Evolutionary conservation across 495 filamentous ascomycete genomes (phyloP), one percentile per base, ranked within the genome.

Genomic region (Aspergillus heteromorphus): DNA sequence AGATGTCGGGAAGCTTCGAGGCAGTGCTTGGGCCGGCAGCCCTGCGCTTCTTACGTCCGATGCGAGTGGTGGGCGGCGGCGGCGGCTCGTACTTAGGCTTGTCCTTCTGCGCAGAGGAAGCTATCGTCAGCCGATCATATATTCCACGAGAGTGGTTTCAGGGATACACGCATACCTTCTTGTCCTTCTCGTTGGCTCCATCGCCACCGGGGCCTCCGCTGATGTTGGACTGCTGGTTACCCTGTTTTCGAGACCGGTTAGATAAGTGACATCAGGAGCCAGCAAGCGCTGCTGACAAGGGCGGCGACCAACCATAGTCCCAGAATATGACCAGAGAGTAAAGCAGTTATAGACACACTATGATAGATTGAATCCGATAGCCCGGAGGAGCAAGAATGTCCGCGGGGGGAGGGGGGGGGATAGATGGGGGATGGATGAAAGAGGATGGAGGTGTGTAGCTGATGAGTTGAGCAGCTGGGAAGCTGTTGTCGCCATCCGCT

Each of bases 1-100:
- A 95, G 58, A 99, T 87, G 49, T 87, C 83, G 38, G 93, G 93
- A 6, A 99, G 85, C 73, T 99, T 99, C 19, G 91, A 87, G 9
- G 93, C 87, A 36, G 93, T 91, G 71, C 90, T 96, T 52, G 91
- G 89, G 48, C 93, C 95, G 54, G 87, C 91, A 31, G 82, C 83
- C 82, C 86, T 93, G 75, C 91, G 91, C 83, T 97, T 97, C 85
- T 91, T 95, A 59, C 92, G 87, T n/a, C 93, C 93, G 68, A 99
- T 87, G 66, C 93, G 91, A 54, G 93, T 97, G 30, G 93, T 98
- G 40, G 93, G 93, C 55, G 89, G 88, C 69, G 95, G 95, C 54
- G 93, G 93, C 45, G 93, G 93, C 69, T 99, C 93, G 78, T 99
- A 97, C 86, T 90, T 96, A 57, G 95, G 93, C 83, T 97, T 97